Evolutionary conservation across 2,329 filamentous ascomycete species (phyloP).

Genomic region (Penicillium italicum): DNA sequence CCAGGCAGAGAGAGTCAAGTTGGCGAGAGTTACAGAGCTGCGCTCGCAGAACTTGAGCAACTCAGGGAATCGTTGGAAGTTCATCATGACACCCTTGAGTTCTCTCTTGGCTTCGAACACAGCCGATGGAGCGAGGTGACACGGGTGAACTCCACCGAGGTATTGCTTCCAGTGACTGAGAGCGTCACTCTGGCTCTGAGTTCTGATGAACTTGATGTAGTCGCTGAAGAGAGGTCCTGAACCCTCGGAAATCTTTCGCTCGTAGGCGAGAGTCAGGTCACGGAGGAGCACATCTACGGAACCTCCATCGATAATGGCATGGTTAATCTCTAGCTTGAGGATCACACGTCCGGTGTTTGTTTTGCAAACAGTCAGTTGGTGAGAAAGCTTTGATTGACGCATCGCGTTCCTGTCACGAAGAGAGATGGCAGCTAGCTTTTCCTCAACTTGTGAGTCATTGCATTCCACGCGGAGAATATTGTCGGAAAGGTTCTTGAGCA

Average conservation of each 20-base stretch:
- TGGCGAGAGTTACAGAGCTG: conserved; percentile 34
- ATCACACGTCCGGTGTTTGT: conserved; percentile 30
- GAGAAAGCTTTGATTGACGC: conserved; percentile 29
- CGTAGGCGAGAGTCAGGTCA: conserved; percentile 34
- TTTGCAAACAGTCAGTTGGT: conserved; percentile 36
- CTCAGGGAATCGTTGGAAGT: conserved; percentile 31
- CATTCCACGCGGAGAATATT: conserved; percentile 31
- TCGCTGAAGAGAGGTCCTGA: conserved; percentile 35
- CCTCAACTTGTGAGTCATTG: conserved; percentile 27
- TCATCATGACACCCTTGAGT: conserved; percentile 27
- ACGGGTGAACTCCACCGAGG: conserved; percentile 32
- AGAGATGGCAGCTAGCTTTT: conserved; percentile 28
- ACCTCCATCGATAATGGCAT: conserved; percentile 38
- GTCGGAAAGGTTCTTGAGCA: conserved; percentile 27
- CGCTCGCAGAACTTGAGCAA: conserved; percentile 33
- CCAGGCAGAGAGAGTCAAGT: conserved; percentile 39
- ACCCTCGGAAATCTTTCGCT: conserved; percentile 25
- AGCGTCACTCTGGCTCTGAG: conserved; percentile 25
- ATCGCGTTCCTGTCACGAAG: conserved; percentile 26
- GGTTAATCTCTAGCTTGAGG: conserved; percentile 39
- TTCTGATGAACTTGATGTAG: conserved; percentile 36
- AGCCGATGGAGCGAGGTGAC: conserved; percentile 25
- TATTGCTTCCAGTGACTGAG: conserved; percentile 37
- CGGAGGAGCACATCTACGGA: conserved; percentile 34
- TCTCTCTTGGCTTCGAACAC: conserved; percentile 15